Base-by-base conservation (phyloP, 2,329 filamentous ascomycete genomes). In the Neonectria ditissima region DNA sequence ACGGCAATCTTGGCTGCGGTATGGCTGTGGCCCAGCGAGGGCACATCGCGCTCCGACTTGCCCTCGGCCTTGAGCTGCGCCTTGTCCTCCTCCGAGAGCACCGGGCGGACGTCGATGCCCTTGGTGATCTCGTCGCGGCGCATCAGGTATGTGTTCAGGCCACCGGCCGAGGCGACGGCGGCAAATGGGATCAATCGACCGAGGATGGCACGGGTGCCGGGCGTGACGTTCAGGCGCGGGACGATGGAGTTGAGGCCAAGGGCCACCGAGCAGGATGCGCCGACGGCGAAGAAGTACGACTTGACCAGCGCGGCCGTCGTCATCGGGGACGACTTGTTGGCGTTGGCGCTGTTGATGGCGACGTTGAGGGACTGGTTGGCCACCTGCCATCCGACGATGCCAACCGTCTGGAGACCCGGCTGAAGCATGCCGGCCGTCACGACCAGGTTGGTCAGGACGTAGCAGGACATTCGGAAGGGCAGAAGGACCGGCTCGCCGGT, bases 281-380 rank as follows among this genome's bases (percentile, higher is more conserved):
- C 90, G 20, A 99, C 96, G 57, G 96, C 96, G 65, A 97, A 86
- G 76, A 92, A 87, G 84, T 98, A 99, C 55, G 94, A 97, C 80
- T 97, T 90, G 66, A 91, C 87, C 66, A 99, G 90, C 70, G 93
- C 92, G 22, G 88, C 87, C 63, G 89, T 91, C 20, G 92, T 92
- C 67, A 98, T 87, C 1, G 95, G 93, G 3, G 93, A 94, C 41
- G 94, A 97, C 80, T 99, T 99, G 87, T 99, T 99, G 67, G 95
- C 93, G 79, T 99, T 99, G 76, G 95, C 92, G 78, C 89, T 94
- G 86, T 99, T 99, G 85, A 99, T 95, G 70, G 93, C 95, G 28
- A 99, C 96, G 78, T 99, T 99, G 73, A 99, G 90, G 13, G 94
- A 97, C 83, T 99, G 96, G 81, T 99, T 99, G 70, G 92, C 89